phyloP scores from a whole-genome alignment of 2,329 filamentous ascomycete species.

The Botryotinia calthae region DNA sequence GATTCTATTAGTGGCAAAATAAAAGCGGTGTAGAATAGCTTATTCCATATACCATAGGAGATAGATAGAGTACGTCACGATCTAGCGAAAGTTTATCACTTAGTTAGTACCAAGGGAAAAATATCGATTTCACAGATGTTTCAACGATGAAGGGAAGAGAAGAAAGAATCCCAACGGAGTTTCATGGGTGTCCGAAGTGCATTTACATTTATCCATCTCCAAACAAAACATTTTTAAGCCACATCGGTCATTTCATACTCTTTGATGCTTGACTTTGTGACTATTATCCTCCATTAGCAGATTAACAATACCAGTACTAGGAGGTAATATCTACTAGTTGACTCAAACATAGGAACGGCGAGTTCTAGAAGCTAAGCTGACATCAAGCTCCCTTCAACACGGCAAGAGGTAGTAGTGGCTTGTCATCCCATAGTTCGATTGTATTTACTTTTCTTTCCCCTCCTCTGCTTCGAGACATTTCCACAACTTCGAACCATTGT shows the following conservation, averaged over 20 bases:
- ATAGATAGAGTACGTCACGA: slow-evolving; percentile 1
- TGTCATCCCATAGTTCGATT: not conserved
- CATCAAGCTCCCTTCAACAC: not conserved
- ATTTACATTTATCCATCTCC: not conserved
- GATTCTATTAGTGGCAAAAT: too few species aligned
- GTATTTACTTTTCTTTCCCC: not conserved
- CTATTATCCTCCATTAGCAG: not conserved
- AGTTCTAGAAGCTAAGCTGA: not conserved
- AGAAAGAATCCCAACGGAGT: not conserved
- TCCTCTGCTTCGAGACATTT: not conserved
- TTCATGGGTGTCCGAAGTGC: not conserved
- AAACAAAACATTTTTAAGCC: not conserved
- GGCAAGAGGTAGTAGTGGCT: not conserved
- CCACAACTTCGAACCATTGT: not conserved
- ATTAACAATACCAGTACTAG: not conserved
- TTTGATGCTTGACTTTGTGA: not conserved
- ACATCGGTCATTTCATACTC: not conserved
- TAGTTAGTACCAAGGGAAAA: not conserved
- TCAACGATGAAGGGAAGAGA: slow-evolving; percentile 2
- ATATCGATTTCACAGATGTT: slow-evolving; percentile 8
- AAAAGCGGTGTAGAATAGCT: too few species aligned
- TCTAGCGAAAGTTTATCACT: not conserved
- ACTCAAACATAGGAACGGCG: not conserved
- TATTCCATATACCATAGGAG: too few species aligned
- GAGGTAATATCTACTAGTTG: not conserved